Conservation (phyloP, 2,329 filamentous ascomycete genomes). For the Herpotrichia juniperi region DNA sequence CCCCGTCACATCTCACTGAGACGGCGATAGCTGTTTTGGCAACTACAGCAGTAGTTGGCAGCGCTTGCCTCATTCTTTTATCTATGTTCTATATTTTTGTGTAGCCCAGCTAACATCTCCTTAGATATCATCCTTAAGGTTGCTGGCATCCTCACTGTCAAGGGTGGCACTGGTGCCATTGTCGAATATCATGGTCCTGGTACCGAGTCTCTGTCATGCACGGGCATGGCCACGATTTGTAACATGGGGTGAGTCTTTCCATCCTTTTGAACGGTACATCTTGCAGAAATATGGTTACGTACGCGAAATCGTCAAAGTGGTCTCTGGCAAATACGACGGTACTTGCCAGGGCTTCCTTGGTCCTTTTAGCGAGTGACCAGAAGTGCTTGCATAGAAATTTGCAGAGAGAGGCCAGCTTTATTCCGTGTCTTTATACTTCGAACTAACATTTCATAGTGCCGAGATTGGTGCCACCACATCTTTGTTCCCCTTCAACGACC, state of each 20-base stretch:
- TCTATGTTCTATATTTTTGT: not conserved
- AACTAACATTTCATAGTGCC: conserved; percentile 37
- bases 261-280: no score
- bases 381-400: no score
- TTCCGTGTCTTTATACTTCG: not conserved
- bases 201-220: conserved; percentile 74
- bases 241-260: conserved; percentile 46
- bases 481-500: conserved; percentile 96
- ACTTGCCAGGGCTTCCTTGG: no score
- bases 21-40: no score
- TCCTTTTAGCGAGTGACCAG: no score
- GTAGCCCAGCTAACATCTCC: conserved; percentile 15
- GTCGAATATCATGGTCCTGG: conserved; percentile 79
- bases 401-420: no score
- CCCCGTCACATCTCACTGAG: no score
- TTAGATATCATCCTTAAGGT: conserved; percentile 96
- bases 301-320: no score
- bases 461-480: conserved; percentile 85
- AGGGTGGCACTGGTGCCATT: conserved; percentile 94
- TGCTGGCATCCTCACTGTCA: conserved; percentile 94
- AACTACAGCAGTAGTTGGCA: not conserved
- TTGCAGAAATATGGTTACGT: no score
- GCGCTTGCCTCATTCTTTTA: not conserved
- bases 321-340: no score
- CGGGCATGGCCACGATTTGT: conserved; percentile 85